Percentiles rank a stretch among this genome's conserved stretches.
Conservation (phyloP, 768 basidiomycete genomes). For the Collybia nuda region DNA sequence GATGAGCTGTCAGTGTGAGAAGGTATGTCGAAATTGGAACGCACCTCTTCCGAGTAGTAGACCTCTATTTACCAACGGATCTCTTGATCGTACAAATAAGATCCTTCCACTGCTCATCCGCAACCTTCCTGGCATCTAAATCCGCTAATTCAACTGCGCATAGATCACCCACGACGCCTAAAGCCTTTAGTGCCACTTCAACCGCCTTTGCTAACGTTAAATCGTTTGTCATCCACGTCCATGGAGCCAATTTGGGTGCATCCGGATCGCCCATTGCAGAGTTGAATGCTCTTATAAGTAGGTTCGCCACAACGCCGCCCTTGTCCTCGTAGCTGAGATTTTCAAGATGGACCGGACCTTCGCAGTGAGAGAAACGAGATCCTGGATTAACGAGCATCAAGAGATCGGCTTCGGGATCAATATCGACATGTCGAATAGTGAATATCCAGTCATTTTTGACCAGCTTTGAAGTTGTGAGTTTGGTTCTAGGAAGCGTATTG, state of each 20-base stretch:
- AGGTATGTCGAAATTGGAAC: too few relatives aligned
- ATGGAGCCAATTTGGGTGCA: constrained; percentile 2
- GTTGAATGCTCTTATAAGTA: constrained; percentile 4
- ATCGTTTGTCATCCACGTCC: constrained; percentile 9
- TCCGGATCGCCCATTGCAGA: constrained; percentile 2
- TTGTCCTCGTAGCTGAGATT: background rate
- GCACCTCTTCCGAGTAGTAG: too few relatives aligned
- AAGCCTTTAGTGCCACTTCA: background rate
- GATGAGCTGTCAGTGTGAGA: too few relatives aligned
- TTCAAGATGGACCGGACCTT: constrained; percentile 9
- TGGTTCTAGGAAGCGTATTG: constrained; percentile 5
- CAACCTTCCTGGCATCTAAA: constrained; percentile 1
- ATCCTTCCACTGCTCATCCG: constrained; percentile 9
- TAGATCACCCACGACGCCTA: constrained; percentile 3
- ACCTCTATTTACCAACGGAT: background rate
- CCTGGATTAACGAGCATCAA: constrained; percentile 11
- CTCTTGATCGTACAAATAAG: constrained; percentile 7
- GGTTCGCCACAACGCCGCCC: background rate
- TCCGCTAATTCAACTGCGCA: constrained; percentile 3
- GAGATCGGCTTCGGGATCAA: constrained; percentile 8
- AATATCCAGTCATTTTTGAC: constrained; percentile 11
- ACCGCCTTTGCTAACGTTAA: constrained; percentile 4
- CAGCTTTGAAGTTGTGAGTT: background rate
- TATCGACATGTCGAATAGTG: constrained; percentile 10
- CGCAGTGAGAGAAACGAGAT: constrained; percentile 8